These are phyloP conservation scores for Trichocladium uniseriatum DNA, from an alignment of 495 filamentous ascomycete species.

Conservation along the genomic window DNA sequence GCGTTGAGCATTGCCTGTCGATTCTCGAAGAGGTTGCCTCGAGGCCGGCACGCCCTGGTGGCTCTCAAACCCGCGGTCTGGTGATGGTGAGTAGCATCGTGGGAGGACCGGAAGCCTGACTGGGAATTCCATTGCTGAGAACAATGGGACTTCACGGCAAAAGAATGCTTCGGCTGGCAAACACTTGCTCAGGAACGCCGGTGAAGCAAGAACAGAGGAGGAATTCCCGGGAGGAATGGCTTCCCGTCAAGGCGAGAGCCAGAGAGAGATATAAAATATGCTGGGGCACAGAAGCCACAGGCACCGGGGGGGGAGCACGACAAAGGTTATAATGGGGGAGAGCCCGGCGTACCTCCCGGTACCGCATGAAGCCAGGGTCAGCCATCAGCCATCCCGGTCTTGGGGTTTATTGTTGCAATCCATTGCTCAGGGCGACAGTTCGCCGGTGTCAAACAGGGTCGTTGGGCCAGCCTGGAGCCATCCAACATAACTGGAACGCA, in stretches of 20 bases:
- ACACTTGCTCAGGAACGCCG: slow-evolving; percentile 12
- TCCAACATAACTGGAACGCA: slow-evolving; percentile 33
- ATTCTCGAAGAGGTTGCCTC: slow-evolving; percentile 40
- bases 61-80: slow-evolving; percentile 12
- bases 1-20: slow-evolving; percentile 41
- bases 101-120: slow-evolving; percentile 19
- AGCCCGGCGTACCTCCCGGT: slow-evolving; percentile 3
- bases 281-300: slow-evolving; percentile 4
- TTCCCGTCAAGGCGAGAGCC: slow-evolving; percentile 24
- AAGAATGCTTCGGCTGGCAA: slow-evolving; percentile 1
- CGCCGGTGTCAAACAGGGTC: slow-evolving; percentile 4
- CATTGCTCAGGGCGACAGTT: slow-evolving; percentile 12
- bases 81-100: slow-evolving; percentile 22
- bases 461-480: slow-evolving; percentile 5
- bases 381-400: slow-evolving; percentile 3
- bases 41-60: slow-evolving; percentile 16
- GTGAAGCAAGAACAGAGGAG: slow-evolving; percentile 44
- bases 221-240: slow-evolving; percentile 42
- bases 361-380: slow-evolving; percentile 10
- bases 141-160: slow-evolving; percentile 1
- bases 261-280: slow-evolving; percentile 28
- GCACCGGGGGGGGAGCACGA: slow-evolving; percentile 15
- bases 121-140: slow-evolving; percentile 20
- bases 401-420: slow-evolving; percentile 16
- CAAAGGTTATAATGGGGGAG: slow-evolving; percentile 19